Conservation (phyloP, 2,329 filamentous ascomycete genomes). For the Chaetomiaceae sp. region DNA sequence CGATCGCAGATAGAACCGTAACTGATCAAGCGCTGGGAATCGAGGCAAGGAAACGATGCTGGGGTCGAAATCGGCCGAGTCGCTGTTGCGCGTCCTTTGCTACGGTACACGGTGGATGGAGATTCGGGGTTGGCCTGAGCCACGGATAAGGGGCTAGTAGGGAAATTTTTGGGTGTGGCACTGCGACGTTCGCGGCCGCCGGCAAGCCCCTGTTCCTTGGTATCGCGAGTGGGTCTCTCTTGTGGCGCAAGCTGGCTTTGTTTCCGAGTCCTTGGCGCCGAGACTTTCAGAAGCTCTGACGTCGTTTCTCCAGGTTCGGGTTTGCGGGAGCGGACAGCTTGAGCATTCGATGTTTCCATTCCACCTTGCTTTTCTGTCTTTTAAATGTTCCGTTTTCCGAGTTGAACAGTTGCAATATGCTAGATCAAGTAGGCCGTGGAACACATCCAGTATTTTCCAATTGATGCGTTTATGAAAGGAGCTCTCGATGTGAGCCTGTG, state of each 20-base stretch:
- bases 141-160: neutral
- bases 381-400: too few species aligned
- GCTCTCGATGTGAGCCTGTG: too few species aligned
- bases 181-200: neutral
- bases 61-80: neutral
- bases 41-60: neutral
- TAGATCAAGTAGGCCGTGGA: too few species aligned
- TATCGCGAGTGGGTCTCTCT: neutral
- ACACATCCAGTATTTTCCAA: too few species aligned
- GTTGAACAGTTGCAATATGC: too few species aligned
- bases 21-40: neutral
- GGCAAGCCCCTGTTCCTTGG: neutral
- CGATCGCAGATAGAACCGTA: neutral
- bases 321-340: too few species aligned
- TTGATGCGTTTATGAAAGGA: too few species aligned
- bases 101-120: neutral
- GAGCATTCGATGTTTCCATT: too few species aligned
- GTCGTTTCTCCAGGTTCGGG: neutral
- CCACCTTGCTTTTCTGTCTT: too few species aligned
- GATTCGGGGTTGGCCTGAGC: neutral
- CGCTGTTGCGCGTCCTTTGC: slow-evolving; percentile 10
- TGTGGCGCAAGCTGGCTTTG: slow-evolving; percentile 11
- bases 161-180: slow-evolving; percentile 16
- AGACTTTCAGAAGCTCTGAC: neutral
- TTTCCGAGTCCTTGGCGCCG: slow-evolving; percentile 3